Base-by-base conservation (phyloP, 78 protist genomes). In the Chrysochromulina parva region DNA sequence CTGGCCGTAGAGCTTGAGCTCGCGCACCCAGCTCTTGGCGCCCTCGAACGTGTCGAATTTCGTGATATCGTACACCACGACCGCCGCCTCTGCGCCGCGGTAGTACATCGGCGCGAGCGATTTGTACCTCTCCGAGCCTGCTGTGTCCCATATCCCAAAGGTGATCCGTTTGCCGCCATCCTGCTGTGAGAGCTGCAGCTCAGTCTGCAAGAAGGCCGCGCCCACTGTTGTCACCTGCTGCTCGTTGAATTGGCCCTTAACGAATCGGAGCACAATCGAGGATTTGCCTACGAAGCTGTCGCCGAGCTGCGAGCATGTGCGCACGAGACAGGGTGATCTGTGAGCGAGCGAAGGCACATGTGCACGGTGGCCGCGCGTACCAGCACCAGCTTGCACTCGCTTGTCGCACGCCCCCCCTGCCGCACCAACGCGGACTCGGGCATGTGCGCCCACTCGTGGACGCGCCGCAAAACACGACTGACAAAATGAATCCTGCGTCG, bases 41-140 rank as follows among this genome's bases (percentile, higher is more conserved):
- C 76, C 71, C 69, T 84, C 60, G 57, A 91, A 91, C 22, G 89
- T 62, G 24, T 57, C 71, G 10, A 74, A 74, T 1, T 53, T 53
- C 19, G 95, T 93, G 38, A 93, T 90, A 52, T 93, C 95, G 67
- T 90, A 93, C 47, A 91, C 95, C 24, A 93, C 62, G 50, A 93
- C 48, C 3, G 92, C 95, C 5, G 95, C 95, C 58, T 62, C 87
- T 6, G 95, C 95, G 3, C 84, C 90, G 2, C 90, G 89, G 71
- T 90, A 93, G 84, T 85, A 88, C 82, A 87, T 88, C n/a, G 92
- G 90, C 53, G 90, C 92, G n/a, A 93, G 88, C 4, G 92, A 62
- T 0, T 82, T 53, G 62, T 78, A 78, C 10, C 86, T 3, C 86
- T 78, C 86, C 24, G 86, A 78, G 62, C 86, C 86, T 0, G 86